Base-by-base conservation (phyloP, 2,329 filamentous ascomycete species). In the Nemania sp. region DNA sequence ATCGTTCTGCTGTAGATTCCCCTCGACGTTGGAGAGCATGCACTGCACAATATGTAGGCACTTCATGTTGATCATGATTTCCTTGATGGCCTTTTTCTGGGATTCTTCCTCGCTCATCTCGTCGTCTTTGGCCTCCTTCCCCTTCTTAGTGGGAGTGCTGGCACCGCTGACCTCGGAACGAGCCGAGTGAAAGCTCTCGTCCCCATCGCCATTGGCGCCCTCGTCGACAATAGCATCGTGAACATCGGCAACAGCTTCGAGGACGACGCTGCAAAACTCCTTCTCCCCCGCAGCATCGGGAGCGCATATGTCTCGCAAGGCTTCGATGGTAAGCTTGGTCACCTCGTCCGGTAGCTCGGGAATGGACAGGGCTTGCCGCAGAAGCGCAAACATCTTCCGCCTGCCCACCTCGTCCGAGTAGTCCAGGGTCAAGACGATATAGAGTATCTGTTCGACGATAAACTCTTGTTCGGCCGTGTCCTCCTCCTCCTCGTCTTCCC, bases 51-150 rank as follows among this genome's bases (percentile, higher is more conserved):
- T 97, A 73, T 97, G 91, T 63, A 99, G 83, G 75, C 95, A 98
- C 78, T 98, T 98, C 86, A 97, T 93, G 80, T 98, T 98, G 74
- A 98, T 90, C 80, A 97, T 88, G 72, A 97, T 95, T 77, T 97
- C 92, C 66, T 87, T 88, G 67, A 97, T 87, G 1, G 90, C 91
- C 58, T 93, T 96, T 48, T 84, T 83, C 67, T 86, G 82, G 10
- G 86, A 85, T 64, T 88, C 86, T 67, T 90, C 89, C 58, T 89
- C 87, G 52, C 79, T 84, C 59, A 84, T 68, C 57, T 81, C 80
- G 15, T 74, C 68, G 12, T 73, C 75, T 49, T 75, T 78, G 12
- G 71, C 72, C 34, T 75, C 75, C 68, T 80, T 81, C 50, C 75
- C 75, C 42, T 74, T 74, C 67, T 79, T 80, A 10, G 80, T 81